Percentiles rank a stretch among this genome's conserved stretches.
Conservation (phyloP, 2,329 filamentous ascomycete species). For the Alternaria tenuissima region DNA sequence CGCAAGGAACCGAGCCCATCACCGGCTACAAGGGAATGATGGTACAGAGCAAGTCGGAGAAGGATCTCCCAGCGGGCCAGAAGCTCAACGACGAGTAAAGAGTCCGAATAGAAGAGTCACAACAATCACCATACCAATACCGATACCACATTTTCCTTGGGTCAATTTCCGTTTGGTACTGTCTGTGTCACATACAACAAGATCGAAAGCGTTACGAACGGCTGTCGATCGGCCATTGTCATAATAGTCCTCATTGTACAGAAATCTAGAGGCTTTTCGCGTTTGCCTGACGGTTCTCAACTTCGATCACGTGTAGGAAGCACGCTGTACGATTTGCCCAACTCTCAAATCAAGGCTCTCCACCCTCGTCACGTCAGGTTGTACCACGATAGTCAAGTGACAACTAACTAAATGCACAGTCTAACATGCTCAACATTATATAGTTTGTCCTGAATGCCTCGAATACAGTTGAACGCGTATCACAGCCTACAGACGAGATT, state of each 20-base stretch:
- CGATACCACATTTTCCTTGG: conserved; percentile 47
- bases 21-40: conserved; percentile 52
- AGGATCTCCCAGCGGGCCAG: conserved; percentile 33
- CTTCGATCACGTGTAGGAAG: conserved; percentile 26
- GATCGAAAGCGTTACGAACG: conserved; percentile 35
- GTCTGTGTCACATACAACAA: conserved; percentile 45
- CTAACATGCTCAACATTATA: not conserved
- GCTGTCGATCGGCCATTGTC: conserved; percentile 41
- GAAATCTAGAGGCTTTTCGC: conserved; percentile 48
- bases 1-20: conserved; percentile 50
- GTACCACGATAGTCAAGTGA: not conserved
- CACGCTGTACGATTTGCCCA: conserved; percentile 32
- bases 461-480: not conserved
- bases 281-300: conserved; percentile 25
- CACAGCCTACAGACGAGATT: not conserved
- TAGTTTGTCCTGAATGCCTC: not conserved
- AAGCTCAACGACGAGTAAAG: conserved; percentile 47
- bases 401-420: not conserved
- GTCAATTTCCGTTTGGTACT: conserved; percentile 49
- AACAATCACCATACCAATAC: conserved; percentile 41
- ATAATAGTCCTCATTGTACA: conserved; percentile 52
- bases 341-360: conserved; percentile 32
- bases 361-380: conserved; percentile 7
- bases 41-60: conserved; percentile 50
- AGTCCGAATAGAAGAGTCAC: conserved; percentile 27